phyloP scores from a whole-genome alignment of 2,329 filamentous ascomycete genomes.

The Paecilomyces formosus region DNA sequence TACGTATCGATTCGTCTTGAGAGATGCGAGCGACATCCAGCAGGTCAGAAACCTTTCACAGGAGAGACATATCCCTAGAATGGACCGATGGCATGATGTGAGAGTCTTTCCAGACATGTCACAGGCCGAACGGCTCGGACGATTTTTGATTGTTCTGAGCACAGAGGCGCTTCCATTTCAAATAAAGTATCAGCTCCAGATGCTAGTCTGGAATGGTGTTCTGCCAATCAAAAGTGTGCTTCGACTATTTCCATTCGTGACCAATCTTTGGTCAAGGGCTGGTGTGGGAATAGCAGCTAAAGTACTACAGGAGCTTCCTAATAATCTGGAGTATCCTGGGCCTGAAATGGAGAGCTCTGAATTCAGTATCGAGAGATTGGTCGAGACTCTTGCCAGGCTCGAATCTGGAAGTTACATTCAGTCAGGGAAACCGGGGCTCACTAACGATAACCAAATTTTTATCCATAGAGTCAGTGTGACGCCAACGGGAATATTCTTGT shows the following conservation, averaged over 20 bases:
- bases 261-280: conserved; percentile 19
- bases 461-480: conserved; percentile 54
- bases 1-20: conserved; percentile 38
- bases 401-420: conserved; percentile 24
- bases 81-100: conserved; percentile 13
- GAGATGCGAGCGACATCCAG: conserved; percentile 16
- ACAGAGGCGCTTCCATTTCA: conserved; percentile 41
- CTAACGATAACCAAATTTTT: conserved; percentile 34
- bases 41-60: conserved; percentile 16
- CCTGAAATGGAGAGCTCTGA: conserved; percentile 42
- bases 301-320: conserved; percentile 48
- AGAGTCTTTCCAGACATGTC: conserved; percentile 1
- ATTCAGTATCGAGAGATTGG: conserved; percentile 35
- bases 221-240: conserved; percentile 50
- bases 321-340: conserved; percentile 48
- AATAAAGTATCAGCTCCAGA: conserved; percentile 56
- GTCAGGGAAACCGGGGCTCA: conserved; percentile 3
- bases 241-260: conserved; percentile 40
- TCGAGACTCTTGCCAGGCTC: conserved; percentile 31
- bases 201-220: conserved; percentile 56
- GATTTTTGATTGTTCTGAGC: conserved; percentile 4
- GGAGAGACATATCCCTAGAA: conserved; percentile 10
- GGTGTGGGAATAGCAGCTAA: conserved; percentile 39
- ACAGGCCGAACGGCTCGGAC: conserved; percentile 8
- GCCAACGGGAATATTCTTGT: conserved; percentile 48